Evolutionary conservation across 2,329 filamentous ascomycete genomes (phyloP).

Genomic region (Stagonosporopsis rhizophila): DNA sequence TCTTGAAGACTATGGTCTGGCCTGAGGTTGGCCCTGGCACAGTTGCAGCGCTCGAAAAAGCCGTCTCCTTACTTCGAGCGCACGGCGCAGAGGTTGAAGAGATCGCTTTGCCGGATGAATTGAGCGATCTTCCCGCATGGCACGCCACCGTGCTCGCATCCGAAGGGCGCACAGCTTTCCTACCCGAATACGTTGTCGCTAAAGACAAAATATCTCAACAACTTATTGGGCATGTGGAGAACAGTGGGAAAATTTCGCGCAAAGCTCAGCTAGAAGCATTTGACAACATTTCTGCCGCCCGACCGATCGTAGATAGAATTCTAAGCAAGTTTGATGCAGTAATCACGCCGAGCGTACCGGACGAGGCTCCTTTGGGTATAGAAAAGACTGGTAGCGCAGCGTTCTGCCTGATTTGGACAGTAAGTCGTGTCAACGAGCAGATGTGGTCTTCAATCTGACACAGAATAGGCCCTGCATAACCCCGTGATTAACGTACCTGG

Average conservation of each 20-base stretch:
- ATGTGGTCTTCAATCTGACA: constrained; percentile 4
- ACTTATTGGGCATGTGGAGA: constrained; percentile 62
- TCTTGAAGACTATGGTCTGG: constrained; percentile 62
- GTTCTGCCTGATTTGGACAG: constrained; percentile 62
- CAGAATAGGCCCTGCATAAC: constrained; percentile 56
- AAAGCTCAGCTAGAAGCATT: constrained; percentile 61
- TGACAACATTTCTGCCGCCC: constrained; percentile 61
- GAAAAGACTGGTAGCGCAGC: constrained; percentile 62
- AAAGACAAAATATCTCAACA: constrained; percentile 57
- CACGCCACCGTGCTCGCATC: constrained; percentile 58
- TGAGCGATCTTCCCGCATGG: constrained; percentile 60
- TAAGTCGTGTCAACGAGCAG: background rate
- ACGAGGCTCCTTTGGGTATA: constrained; percentile 65
- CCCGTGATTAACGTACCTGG: constrained; percentile 71
- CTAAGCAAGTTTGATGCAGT: constrained; percentile 61
- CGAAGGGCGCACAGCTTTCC: constrained; percentile 63
- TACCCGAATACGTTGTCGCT: constrained; percentile 60
- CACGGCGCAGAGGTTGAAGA: constrained; percentile 65
- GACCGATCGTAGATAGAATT: constrained; percentile 64
- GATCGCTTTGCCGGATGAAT: constrained; percentile 59
- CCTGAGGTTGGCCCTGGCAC: constrained; percentile 48
- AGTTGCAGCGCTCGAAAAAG: constrained; percentile 45
- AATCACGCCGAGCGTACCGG: constrained; percentile 64
- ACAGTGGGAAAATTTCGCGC: constrained; percentile 52
- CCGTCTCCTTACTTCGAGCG: constrained; percentile 41